A percentile compares a stretch with the other conserved stretches of the same genome.
Conservation (phyloP, 1,284 basidiomycete genomes). For the Rhodofomes roseus region DNA sequence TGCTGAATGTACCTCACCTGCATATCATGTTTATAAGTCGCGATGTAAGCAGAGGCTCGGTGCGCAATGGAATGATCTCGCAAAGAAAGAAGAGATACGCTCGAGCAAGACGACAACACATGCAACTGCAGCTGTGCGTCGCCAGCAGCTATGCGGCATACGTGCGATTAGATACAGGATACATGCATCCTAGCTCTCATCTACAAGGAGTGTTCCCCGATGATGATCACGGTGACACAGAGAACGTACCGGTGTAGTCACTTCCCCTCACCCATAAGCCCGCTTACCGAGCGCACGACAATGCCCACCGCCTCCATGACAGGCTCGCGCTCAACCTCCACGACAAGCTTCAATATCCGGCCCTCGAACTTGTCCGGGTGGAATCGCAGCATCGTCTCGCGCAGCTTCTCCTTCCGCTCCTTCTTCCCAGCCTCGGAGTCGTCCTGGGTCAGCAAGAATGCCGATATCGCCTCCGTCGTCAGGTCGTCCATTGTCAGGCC, state of each 20-base stretch:
- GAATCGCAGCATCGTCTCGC: slow-evolving; percentile 74
- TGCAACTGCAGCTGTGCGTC: no score
- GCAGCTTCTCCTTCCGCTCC: slow-evolving; percentile 54
- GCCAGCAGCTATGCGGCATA: no score
- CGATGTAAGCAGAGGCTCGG: no score
- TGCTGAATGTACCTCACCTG: no score
- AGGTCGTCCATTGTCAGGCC: slow-evolving; percentile 41
- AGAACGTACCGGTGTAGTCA: slow-evolving; percentile 4
- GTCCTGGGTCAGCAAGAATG: slow-evolving; percentile 50
- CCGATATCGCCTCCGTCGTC: slow-evolving; percentile 52
- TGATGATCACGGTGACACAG: not conserved
- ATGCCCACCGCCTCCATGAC: slow-evolving; percentile 78
- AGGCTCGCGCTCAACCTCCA: slow-evolving; percentile 57
- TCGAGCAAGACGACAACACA: no score
- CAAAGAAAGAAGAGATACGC: no score
- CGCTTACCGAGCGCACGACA: slow-evolving; percentile 36
- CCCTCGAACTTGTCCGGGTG: slow-evolving; percentile 88
- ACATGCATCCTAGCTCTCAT: no score
- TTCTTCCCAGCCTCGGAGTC: slow-evolving; percentile 25
- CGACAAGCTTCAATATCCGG: slow-evolving; percentile 58
- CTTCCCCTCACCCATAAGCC: slow-evolving; percentile 18
- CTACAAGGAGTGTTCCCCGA: no score
- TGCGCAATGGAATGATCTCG: no score
- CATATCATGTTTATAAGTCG: no score
- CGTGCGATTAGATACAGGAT: no score